Base-by-base conservation (phyloP, 441 rosid genomes). In the Syzygium syzygioides region DNA sequence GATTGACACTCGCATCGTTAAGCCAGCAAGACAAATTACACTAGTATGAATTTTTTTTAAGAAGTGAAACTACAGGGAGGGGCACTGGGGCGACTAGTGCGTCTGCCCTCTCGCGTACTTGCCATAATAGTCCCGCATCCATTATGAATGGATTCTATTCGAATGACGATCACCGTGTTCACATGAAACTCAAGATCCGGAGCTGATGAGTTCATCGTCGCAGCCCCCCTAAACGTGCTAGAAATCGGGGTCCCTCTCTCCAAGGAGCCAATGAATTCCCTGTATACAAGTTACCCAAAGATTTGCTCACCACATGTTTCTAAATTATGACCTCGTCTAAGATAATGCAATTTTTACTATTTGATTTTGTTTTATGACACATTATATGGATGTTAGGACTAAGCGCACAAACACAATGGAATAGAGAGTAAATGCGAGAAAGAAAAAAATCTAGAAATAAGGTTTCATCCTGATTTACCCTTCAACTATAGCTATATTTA, bases 221-320 rank as follows among this genome's bases (percentile, higher is more conserved):
- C 0, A 7, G 11, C 9, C 1, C 5, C 3, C 17, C 6, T 15
- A 30, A 30, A 64, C 23, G 0, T 30, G 76, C 37, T 17, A 64
- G 12, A 30, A 64, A 18, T 15, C 9, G 2, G 5, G 6, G 14
- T 55, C 57, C 23, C 23, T 54, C 57, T 18, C 23, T 55, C 20
- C 23, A 55, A 54, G 56, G 23, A 18, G 20, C 9, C 57, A 55
- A 55, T 8, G 23, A 55, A 55, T 57, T 23, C 62, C 6, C 5
- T 4, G 25, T 28, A 57, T 0, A 57, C 28, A 57, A 57, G 14
- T 25, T 57, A 57, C 5, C 28, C 0, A 1, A 25, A 37, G 41
- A 34, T 34, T 34, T 3, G 4, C 7, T 68, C 26, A 32, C 5
- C 14, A 12, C 79, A 2, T 68, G 26, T 18, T 68, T 10, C 0